Percentiles rank a stretch among this genome's conserved stretches.
Evolutionary conservation across 2,329 filamentous ascomycete species (phyloP).

Genomic region (Fusarium secorum): DNA sequence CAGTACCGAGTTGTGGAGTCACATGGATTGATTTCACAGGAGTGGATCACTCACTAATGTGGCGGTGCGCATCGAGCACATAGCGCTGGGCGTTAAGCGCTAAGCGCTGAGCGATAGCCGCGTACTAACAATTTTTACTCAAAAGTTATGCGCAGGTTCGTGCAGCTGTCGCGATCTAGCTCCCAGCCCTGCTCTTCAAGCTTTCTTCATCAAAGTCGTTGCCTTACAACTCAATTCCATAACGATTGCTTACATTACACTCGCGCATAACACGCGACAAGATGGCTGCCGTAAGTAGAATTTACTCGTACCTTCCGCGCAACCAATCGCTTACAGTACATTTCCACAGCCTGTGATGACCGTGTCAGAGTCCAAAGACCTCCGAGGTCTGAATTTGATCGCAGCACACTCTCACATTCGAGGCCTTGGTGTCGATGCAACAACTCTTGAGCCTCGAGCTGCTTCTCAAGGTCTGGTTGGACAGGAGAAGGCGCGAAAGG

Average conservation of each 20-base stretch:
- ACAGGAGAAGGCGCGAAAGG: constrained; percentile 95
- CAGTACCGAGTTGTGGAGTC: background rate
- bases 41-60: background rate
- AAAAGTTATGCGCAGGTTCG: constrained; percentile 15
- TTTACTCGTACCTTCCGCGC: constrained; percentile 4
- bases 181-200: constrained; percentile 23
- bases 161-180: constrained; percentile 29
- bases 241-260: constrained; percentile 3
- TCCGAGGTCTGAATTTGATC: constrained; percentile 95
- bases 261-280: constrained; percentile 44
- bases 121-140: constrained; percentile 19
- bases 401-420: constrained; percentile 98
- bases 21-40: background rate
- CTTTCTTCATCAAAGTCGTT: constrained; percentile 11
- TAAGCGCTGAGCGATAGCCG: constrained; percentile 35
- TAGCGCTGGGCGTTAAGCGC: constrained; percentile 28
- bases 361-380: constrained; percentile 93
- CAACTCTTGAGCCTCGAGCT: constrained; percentile 85
- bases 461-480: constrained; percentile 93
- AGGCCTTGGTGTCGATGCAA: constrained; percentile 89
- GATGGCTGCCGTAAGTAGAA: constrained; percentile 62
- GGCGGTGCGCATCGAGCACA: constrained; percentile 19
- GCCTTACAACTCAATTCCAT: constrained; percentile 21
- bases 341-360: constrained; percentile 68
- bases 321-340: constrained; percentile 33